phyloP scores from a whole-genome alignment of 345 rosid species.

The Combretum micranthum region DNA sequence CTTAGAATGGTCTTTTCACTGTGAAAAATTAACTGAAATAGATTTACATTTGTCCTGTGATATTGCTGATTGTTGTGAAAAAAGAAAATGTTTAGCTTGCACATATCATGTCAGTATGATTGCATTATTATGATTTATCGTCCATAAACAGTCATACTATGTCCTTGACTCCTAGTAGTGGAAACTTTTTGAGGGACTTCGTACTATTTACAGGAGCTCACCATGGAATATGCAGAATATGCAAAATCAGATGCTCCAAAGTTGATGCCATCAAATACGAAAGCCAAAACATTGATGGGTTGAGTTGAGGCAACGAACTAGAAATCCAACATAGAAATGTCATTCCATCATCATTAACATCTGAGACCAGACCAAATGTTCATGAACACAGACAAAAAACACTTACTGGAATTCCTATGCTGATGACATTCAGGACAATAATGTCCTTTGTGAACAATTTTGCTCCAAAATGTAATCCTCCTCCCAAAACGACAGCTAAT shows the following conservation, averaged over 20 bases:
- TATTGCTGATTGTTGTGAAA: neutral
- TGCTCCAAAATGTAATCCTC: constrained; percentile 56
- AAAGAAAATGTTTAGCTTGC: neutral
- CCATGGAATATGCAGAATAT: constrained; percentile 87
- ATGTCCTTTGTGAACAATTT: constrained; percentile 60
- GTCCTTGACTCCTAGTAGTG: too few relatives aligned
- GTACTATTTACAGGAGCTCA: constrained; percentile 15
- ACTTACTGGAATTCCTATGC: constrained; percentile 70
- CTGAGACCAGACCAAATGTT: neutral
- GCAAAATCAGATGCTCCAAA: constrained; percentile 94
- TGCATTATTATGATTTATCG: too few relatives aligned
- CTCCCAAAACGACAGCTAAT: constrained; percentile 48
- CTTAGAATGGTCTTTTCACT: neutral
- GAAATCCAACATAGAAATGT: constrained; percentile 4
- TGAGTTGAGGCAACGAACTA: constrained; percentile 97
- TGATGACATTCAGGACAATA: constrained; percentile 55
- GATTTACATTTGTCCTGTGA: neutral
- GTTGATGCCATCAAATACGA: constrained; percentile 93
- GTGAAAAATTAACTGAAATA: neutral
- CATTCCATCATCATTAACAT: neutral
- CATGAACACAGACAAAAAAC: neutral
- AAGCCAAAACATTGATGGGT: constrained; percentile 83
- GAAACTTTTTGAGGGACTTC: too few relatives aligned
- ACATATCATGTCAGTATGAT: neutral
- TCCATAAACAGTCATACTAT: too few relatives aligned